Conservation (phyloP, 176 grass and related monocot genomes). For the Pharus latifolius region DNA sequence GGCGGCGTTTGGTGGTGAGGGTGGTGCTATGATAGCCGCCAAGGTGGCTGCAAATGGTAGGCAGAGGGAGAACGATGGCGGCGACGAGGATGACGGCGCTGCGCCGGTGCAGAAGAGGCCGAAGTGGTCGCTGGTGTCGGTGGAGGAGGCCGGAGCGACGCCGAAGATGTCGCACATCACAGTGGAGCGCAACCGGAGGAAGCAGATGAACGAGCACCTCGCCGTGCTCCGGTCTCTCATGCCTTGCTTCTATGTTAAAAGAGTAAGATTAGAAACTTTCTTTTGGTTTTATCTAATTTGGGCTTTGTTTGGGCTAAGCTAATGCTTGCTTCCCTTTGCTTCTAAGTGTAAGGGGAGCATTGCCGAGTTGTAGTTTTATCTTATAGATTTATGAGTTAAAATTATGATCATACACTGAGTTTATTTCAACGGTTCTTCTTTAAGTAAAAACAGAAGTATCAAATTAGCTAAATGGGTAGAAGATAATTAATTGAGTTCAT, state of each 20-base stretch:
- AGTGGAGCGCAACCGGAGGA: conserved; percentile 79
- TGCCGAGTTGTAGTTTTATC: too few species aligned
- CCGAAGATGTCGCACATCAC: conserved; percentile 50
- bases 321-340: too few species aligned
- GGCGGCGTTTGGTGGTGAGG: background rate
- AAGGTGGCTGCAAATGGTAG: background rate
- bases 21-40: background rate
- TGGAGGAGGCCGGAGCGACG: background rate
- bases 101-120: conserved; percentile 22
- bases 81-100: background rate
- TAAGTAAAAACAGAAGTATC: too few species aligned
- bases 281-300: too few species aligned
- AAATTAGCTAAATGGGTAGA: too few species aligned
- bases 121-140: background rate
- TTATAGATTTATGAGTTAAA: too few species aligned
- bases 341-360: too few species aligned
- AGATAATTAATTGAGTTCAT: too few species aligned
- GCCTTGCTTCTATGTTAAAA: conserved; percentile 76
- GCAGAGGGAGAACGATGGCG: background rate
- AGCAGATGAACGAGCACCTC: conserved; percentile 80
- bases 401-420: too few species aligned
- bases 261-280: conserved; percentile 29
- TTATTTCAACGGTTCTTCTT: too few species aligned
- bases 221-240: conserved; percentile 58
- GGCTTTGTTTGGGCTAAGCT: too few species aligned